A percentile compares a stretch with the other conserved stretches of the same genome.
These are phyloP conservation scores for Echinochloa phyllopogon DNA, from an alignment of 176 grass and related monocot species.

Conservation along the genomic window DNA sequence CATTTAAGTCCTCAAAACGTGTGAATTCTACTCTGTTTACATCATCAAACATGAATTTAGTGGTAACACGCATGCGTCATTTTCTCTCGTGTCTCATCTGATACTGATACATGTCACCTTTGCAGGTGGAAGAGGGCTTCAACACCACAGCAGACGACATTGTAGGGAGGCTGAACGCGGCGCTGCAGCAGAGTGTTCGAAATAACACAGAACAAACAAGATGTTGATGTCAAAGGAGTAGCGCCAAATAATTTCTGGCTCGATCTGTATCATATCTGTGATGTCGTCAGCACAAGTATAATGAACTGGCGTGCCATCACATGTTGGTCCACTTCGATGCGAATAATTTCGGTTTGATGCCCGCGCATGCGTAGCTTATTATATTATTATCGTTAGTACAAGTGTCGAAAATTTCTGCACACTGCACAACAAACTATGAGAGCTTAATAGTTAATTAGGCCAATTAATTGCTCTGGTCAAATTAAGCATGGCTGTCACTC, in stretches of 20 bases:
- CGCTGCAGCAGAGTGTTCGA: neutral
- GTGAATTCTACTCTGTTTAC: neutral
- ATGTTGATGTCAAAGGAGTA: neutral
- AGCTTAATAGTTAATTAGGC: no score
- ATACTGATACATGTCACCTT: neutral
- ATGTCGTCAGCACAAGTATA: no score
- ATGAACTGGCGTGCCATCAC: neutral
- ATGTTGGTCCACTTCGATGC: neutral
- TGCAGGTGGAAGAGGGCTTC: slow-evolving; percentile 23
- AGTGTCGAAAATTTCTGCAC: neutral
- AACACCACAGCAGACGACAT: slow-evolving; percentile 17
- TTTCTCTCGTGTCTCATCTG: neutral
- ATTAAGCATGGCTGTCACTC: neutral
- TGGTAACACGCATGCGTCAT: neutral
- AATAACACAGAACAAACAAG: neutral
- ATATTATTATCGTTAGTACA: no score
- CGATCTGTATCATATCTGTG: neutral
- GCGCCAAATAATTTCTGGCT: neutral
- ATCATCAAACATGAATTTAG: neutral
- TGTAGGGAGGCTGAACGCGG: slow-evolving; percentile 3
- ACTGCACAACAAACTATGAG: no score
- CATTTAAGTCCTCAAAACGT: no score
- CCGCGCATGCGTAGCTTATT: no score
- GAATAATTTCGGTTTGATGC: neutral
- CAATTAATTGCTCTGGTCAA: neutral